Evolutionary conservation across 352 stramenopile species (phyloP).

Genomic region (Phytophthora niederhauseri): DNA sequence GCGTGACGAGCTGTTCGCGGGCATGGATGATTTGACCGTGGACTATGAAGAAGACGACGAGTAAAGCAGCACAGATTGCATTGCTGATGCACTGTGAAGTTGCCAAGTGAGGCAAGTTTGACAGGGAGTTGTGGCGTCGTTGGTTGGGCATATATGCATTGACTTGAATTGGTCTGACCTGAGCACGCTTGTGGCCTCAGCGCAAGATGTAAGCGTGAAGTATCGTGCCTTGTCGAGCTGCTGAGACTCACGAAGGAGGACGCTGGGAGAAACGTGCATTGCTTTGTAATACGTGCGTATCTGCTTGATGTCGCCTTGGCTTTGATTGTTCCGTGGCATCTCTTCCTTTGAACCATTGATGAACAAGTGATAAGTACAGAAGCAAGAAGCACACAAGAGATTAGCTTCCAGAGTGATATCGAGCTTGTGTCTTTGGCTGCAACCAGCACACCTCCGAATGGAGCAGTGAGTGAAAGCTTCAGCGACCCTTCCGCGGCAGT

Average conservation of each 20-base stretch:
- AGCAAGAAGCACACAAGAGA: conserved; percentile 16
- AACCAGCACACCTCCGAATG: conserved; percentile 1
- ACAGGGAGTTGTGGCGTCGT: conserved; percentile 31
- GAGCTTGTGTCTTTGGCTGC: conserved; percentile 17
- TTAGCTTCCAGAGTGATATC: conserved; percentile 22
- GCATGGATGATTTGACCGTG: conserved; percentile 81
- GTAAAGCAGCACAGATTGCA: conserved; percentile 28
- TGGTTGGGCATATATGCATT: conserved; percentile 36
- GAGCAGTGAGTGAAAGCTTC: not conserved
- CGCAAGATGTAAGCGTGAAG: conserved; percentile 26
- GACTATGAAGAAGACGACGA: conserved; percentile 87
- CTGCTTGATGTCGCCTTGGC: conserved; percentile 39
- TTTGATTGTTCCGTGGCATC: conserved; percentile 39
- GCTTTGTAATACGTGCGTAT: conserved; percentile 57
- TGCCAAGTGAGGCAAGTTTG: conserved; percentile 10
- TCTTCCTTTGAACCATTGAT: conserved; percentile 27
- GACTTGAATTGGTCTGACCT: conserved; percentile 32
- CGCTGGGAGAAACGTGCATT: conserved; percentile 32
- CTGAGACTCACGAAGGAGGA: conserved; percentile 22
- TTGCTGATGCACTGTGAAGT: conserved; percentile 23
- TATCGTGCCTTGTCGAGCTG: conserved; percentile 17
- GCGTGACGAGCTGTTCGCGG: conserved; percentile 53
- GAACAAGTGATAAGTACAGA: conserved; percentile 28
- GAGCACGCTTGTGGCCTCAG: conserved; percentile 22
- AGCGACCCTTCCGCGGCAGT: conserved; percentile 26